phyloP scores from a whole-genome alignment of 23 red algal species.

The Gracilariopsis chorda region DNA sequence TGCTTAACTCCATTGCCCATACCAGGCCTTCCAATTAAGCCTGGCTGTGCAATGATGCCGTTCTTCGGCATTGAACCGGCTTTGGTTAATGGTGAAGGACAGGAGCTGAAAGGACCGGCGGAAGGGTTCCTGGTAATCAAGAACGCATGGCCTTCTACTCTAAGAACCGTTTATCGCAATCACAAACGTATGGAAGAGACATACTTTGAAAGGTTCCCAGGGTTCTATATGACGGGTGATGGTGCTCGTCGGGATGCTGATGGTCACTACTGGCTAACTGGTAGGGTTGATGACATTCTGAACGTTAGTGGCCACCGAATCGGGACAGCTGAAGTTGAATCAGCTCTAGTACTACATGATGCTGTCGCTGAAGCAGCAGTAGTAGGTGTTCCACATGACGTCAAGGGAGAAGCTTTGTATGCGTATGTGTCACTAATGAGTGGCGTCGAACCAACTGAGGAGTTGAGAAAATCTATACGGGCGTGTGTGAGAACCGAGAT shows the following conservation, averaged over 20 bases:
- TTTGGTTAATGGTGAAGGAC: constrained; percentile 80
- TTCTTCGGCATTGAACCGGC: constrained; percentile 88
- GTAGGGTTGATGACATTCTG: constrained; percentile 93
- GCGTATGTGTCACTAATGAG: constrained; percentile 87
- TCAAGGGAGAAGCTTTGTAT: constrained; percentile 97
- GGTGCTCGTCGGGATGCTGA: constrained; percentile 87
- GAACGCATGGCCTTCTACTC: constrained; percentile 83
- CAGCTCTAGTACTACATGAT: constrained; percentile 79
- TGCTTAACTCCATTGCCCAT: constrained; percentile 85
- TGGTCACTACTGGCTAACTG: constrained; percentile 96
- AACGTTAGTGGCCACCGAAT: constrained; percentile 98
- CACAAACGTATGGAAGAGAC: constrained; percentile 90
- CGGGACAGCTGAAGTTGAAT: constrained; percentile 98
- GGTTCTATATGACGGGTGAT: constrained; percentile 96
- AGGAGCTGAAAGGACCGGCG: constrained; percentile 69
- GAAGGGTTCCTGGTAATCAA: constrained; percentile 87
- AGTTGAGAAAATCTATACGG: constrained; percentile 60
- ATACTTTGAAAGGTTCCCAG: constrained; percentile 92
- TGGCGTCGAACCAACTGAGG: constrained; percentile 58
- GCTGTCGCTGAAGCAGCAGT: constrained; percentile 93
- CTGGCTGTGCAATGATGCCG: constrained; percentile 88
- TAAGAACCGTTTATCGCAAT: constrained; percentile 91
- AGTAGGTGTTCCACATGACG: constrained; percentile 82
- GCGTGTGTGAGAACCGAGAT: constrained; percentile 73
- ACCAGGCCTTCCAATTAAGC: constrained; percentile 72